Conservation (phyloP, 2,329 filamentous ascomycete species). For the Xylariales sp. region DNA sequence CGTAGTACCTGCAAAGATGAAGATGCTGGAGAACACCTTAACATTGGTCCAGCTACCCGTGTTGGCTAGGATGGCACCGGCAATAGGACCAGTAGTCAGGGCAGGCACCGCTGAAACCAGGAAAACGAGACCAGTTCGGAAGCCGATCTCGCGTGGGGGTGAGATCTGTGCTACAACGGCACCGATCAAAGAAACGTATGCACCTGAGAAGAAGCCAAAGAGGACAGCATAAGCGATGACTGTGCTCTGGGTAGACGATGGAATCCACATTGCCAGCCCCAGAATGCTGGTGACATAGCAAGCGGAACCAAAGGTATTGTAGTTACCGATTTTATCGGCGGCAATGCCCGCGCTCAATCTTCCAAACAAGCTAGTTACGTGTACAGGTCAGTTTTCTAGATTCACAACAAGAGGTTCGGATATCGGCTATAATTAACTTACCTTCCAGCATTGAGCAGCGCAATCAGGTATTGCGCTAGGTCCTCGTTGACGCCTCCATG, state of each 20-base stretch:
- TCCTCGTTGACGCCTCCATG: background rate
- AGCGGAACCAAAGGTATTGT: background rate
- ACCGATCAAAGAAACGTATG: slow-evolving; percentile 17
- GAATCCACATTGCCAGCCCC: slow-evolving; percentile 24
- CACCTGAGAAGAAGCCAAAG: slow-evolving; percentile 19
- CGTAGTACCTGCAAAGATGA: slow-evolving; percentile 6
- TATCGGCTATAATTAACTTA: background rate
- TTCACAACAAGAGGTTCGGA: background rate
- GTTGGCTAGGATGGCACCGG: slow-evolving; percentile 26
- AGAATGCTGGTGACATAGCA: slow-evolving; percentile 18
- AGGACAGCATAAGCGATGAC: slow-evolving; percentile 15
- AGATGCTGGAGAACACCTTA: slow-evolving; percentile 8
- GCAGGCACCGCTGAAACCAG: slow-evolving; percentile 45
- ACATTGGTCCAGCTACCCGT: slow-evolving; percentile 6
- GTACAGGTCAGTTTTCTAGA: background rate
- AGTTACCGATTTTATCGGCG: slow-evolving; percentile 29
- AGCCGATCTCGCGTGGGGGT: slow-evolving; percentile 45
- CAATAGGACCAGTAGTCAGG: slow-evolving; percentile 45
- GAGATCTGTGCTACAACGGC: slow-evolving; percentile 37
- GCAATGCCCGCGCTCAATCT: too few species aligned
- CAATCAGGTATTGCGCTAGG: slow-evolving; percentile 8
- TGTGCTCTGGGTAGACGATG: slow-evolving; percentile 11
- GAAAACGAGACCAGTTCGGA: slow-evolving; percentile 48
- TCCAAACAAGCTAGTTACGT: slow-evolving; percentile 4
- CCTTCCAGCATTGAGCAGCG: slow-evolving; percentile 10